Percentiles rank a stretch among this genome's conserved stretches.
phyloP scores from a whole-genome alignment of 2,329 filamentous ascomycete genomes.

The Rhexocercosporidium sp. region DNA sequence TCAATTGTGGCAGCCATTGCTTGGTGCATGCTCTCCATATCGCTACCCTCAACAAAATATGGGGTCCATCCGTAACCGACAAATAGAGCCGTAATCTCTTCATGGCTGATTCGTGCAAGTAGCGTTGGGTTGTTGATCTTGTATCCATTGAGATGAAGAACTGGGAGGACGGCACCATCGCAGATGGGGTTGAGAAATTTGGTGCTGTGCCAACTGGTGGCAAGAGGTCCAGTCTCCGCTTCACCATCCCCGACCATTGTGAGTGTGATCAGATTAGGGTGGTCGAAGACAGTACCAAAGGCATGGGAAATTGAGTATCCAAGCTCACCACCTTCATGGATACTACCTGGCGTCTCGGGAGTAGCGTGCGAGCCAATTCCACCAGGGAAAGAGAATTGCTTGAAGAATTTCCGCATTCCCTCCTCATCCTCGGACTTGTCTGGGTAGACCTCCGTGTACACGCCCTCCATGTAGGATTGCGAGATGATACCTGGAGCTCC shows the following conservation, averaged over 20 bases:
- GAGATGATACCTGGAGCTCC: conserved; percentile 78
- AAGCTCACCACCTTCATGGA: conserved; percentile 81
- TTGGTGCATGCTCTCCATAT: conserved; percentile 77
- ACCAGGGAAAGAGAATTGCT: conserved; percentile 81
- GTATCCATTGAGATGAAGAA: conserved; percentile 82
- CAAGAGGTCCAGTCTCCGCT: conserved; percentile 79
- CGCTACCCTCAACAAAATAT: conserved; percentile 80
- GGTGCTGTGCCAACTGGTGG: conserved; percentile 81
- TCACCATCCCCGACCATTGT: conserved; percentile 84
- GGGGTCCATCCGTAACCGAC: conserved; percentile 78
- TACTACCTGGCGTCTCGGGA: conserved; percentile 76
- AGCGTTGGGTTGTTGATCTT: conserved; percentile 84
- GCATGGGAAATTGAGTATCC: conserved; percentile 83
- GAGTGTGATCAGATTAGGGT: conserved; percentile 75
- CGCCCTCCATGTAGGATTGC: conserved; percentile 78
- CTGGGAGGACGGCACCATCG: conserved; percentile 77
- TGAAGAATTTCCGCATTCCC: conserved; percentile 79
- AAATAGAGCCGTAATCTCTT: conserved; percentile 73
- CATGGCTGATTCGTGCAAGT: conserved; percentile 74
- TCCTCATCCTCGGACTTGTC: conserved; percentile 71
- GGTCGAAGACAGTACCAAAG: conserved; percentile 77
- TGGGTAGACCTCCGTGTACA: conserved; percentile 79
- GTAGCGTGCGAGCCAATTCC: conserved; percentile 80
- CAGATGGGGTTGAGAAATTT: conserved; percentile 83
- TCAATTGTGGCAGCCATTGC: conserved; percentile 81